A percentile compares a stretch with the other conserved stretches of the same genome.
These are phyloP conservation scores for Polygonum aviculare DNA, from an alignment of 148 eudicot species.

Conservation along the genomic window DNA sequence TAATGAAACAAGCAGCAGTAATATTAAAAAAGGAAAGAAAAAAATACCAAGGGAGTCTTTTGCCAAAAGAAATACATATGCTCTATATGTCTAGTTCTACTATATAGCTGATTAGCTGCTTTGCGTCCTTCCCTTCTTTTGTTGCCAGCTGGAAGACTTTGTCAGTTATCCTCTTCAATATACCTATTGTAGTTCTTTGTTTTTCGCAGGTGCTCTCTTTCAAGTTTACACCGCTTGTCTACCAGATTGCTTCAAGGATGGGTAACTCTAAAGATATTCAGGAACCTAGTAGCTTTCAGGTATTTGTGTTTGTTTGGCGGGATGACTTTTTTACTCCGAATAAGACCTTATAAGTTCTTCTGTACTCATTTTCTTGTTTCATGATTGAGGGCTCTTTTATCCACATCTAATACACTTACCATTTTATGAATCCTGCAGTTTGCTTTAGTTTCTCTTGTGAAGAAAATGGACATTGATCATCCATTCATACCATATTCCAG, in stretches of 20 bases:
- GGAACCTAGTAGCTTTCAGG: slow-evolving; percentile 85
- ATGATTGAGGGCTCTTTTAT: not conserved
- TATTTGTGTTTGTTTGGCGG: slow-evolving; percentile 10
- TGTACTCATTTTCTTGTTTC: not conserved
- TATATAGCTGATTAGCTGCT: not conserved
- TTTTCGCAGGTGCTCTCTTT: slow-evolving; percentile 72
- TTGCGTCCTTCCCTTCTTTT: not conserved
- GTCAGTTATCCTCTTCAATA: not conserved
- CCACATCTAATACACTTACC: not conserved
- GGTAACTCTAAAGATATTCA: slow-evolving; percentile 66
- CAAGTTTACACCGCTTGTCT: slow-evolving; percentile 89
- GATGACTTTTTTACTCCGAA: not conserved
- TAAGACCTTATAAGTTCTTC: not conserved
- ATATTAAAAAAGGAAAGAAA: not conserved
- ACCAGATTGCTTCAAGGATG: slow-evolving; percentile 97
- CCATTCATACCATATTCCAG: slow-evolving; percentile 95
- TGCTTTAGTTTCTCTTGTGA: slow-evolving; percentile 86
- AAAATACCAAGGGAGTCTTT: too few species aligned
- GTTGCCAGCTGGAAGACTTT: not conserved
- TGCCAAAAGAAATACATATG: too few species aligned
- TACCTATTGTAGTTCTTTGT: not conserved
- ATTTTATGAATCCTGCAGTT: slow-evolving; percentile 44
- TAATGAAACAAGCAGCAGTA: not conserved
- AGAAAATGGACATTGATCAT: slow-evolving; percentile 93
- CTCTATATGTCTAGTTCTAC: not conserved